Base-by-base conservation (phyloP, 805 yeast species). In the Kurtzmaniella cleridarum region DNA sequence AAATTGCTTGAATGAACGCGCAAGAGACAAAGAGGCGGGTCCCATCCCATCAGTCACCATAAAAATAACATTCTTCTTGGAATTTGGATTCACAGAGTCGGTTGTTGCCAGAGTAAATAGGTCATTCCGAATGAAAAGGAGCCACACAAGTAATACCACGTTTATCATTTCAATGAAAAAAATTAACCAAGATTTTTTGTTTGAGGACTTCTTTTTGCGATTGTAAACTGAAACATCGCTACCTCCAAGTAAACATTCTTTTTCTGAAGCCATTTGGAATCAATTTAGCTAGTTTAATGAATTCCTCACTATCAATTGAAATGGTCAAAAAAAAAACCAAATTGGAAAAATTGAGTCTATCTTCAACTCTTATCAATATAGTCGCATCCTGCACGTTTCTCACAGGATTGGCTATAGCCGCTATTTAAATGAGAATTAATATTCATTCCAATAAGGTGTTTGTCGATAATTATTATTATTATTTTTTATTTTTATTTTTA, bases 21-120 rank as follows among this genome's bases (percentile, higher is more conserved):
- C 80, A 57, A 88, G 62, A 2, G 93, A 81, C 41, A 88, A 62
- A 2, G 95, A 82, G 0, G 95, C 83, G 3, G 96, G 96, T 0
- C 96, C 96, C 83, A 88, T 87, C n/a, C 96, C 96, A 59, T 88
- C 96, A 3, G 95, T 81, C 26, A 88, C 95, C 76, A 88, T 79
- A 67, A 88, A 86, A 38, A 88, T 83, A 41, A 89, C 74, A 52
- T 88, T 88, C 53, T 78, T 81, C 68, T 84, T 85, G 42, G 38
- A 29, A n/a, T 12, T 10, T 3, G 50, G 27, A 46, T 53, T 57
- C 18, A 48, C 12, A 23, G 8, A 17, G 5, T 20, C 23, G 1
- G 18, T 15, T n/a, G 2, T 26, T 35, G 14, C 27, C 31, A 12
- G 27, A 5, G 13, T 8, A 20, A 20, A 20, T 20, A 20, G 8